These are phyloP conservation scores for Talaromyces trachyspermus DNA, from an alignment of 495 filamentous ascomycete genomes.

Conservation along the genomic window DNA sequence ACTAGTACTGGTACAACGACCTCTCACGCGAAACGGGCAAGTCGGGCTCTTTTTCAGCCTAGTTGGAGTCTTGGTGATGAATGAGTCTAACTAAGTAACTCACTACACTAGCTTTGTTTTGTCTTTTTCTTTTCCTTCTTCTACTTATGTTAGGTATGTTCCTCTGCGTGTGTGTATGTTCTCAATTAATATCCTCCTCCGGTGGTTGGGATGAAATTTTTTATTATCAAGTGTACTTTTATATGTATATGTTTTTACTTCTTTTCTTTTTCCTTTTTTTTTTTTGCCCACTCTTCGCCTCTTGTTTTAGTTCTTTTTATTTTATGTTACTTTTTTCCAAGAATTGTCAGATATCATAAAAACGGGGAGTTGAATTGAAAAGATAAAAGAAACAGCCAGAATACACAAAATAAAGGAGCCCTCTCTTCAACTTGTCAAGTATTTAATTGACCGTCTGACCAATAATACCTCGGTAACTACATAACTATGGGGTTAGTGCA, in stretches of 20 bases:
- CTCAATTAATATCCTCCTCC: conserved; percentile 11
- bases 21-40: conserved; percentile 9
- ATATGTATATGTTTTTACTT: conserved; percentile 12
- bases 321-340: conserved; percentile 4
- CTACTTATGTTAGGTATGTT: conserved; percentile 23
- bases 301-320: conserved; percentile 3
- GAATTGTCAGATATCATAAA: too few relatives aligned
- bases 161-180: conserved; percentile 6
- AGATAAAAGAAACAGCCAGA: too few relatives aligned
- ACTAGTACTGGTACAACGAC: not conserved
- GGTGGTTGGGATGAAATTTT: conserved; percentile 7
- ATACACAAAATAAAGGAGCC: too few relatives aligned
- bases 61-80: conserved; percentile 19
- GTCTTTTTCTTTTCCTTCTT: too few relatives aligned
- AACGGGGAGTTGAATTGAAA: too few relatives aligned
- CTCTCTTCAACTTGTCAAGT: too few relatives aligned
- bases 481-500: too few relatives aligned
- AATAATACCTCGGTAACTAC: too few relatives aligned
- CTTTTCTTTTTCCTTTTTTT: conserved; percentile 9
- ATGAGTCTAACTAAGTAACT: too few relatives aligned
- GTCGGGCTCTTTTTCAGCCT: conserved; percentile 17
- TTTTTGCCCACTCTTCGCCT: not conserved
- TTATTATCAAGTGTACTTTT: conserved; percentile 12
- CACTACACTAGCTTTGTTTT: too few relatives aligned
- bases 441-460: too few relatives aligned